Evolutionary conservation across 2,329 filamentous ascomycete species (phyloP), one percentile per base, ranked within the genome.

Genomic region (Rhinocladiella mackenziei): DNA sequence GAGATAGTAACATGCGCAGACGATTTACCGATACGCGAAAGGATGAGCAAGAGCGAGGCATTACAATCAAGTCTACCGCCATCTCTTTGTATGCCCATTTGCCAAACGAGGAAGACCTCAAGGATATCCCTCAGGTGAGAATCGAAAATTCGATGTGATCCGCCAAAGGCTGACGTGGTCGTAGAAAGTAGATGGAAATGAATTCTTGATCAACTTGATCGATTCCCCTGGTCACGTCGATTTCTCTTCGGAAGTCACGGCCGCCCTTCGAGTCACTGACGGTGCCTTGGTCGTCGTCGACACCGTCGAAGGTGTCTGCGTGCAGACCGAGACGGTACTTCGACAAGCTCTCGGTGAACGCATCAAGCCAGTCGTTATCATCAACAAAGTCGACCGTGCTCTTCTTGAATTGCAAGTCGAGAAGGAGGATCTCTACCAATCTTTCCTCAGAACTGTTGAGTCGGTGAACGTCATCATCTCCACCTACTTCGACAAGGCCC

Each of bases 351-450:
- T 98, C 63, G 86, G 88, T 82, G 92, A 98, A 84, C 91, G 92
- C 77, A 98, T 98, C 76, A 97, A 97, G 86, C 92, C 92, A 65
- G 91, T 98, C 66, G 82, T 96, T 70, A 86, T 96, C 75, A 96
- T 98, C 83, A 98, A 98, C 89, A 98, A 98, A 86, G 92, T 98
- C 73, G 92, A 98, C 71, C 91, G 92, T 77, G 89, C 92, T 75
- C 87, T 98, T 68, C 89, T 98, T 70, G 92, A 98, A 77, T 83
- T 98, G 57, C 92, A 98, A 79, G 84, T 96, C 67, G 84, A 81
- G 74, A 96, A 97, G 84, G 92, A 98, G 77, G 92, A 98, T 69
- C 78, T 98, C 60, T 98, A 95, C 84, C 91, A 97, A 80, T 95
- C 91, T 70, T 98, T 98, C 85, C 89, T 88, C 57, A 86, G 91